Evolutionary conservation across 257 asterid species (phyloP), one percentile per base, ranked within the genome.

Genomic region (Haberlea rhodopensis): DNA sequence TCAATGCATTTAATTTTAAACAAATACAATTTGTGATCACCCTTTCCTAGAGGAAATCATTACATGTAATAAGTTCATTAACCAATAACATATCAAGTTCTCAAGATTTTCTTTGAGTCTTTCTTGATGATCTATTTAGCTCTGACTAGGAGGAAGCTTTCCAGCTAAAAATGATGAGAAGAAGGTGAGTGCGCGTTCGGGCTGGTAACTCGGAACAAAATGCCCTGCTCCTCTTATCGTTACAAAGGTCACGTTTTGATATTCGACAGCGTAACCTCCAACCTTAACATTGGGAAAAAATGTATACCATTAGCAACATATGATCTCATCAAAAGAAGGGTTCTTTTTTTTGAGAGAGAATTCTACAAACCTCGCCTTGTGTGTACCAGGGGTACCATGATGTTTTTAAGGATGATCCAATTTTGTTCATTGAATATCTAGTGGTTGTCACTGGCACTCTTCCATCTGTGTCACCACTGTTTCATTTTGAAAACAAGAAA

Each of bases 361-460:
- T n/a, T n/a, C n/a, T 3, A 40, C 48, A 6, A 13, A 78, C 80
- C 80, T 76, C 84, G 32, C 57, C 81, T 53, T 71, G 57, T 69
- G 29, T 58, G 64, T 78, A 73, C 86, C 84, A 81, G 1, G 81
- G 86, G 18, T 72, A 75, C 83, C 84, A 78, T 48, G 82, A 71
- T 37, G 72, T 82, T 49, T 71, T 80, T 6, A 77, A 62, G 0
- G 76, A 48, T 43, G 71, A 6, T 11, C 68, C 72, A 4, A 79
- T 66, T 27, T 82, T 79, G 20, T 63, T 49, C 40, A 82, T 52
- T 16, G 78, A 80, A 34, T 74, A 71, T 49, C 27, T 65, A 51
- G 81, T 79, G 8, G 82, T 53, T 9, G 81, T 79, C 24, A 82
- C 82, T 3, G 85, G 69, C 10, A 79, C 71, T 53, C 56, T 49